phyloP scores from a whole-genome alignment of 139 green algal species.

The Ulvella scutata region DNA sequence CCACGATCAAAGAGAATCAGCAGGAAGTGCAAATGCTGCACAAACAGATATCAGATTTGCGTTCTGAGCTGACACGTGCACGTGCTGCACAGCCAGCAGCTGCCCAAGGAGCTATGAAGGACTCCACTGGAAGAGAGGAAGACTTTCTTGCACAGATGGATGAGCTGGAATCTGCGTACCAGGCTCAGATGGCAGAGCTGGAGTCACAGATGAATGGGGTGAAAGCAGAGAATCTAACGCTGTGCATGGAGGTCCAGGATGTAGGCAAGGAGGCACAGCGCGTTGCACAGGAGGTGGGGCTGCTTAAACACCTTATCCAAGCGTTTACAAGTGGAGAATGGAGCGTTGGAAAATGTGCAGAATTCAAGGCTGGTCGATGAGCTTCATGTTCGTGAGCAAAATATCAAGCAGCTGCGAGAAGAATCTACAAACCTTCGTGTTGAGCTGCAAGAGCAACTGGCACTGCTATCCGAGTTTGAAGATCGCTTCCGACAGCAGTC shows the following conservation, averaged over 20 bases:
- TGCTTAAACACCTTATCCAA: too few species aligned
- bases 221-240: not conserved
- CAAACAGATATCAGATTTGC: not conserved
- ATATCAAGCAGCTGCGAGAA: not conserved
- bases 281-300: not conserved
- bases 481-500: not conserved
- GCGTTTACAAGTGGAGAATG: too few species aligned
- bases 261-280: not conserved
- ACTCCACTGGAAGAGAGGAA: too few species aligned
- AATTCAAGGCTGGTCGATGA: not conserved
- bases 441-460: not conserved
- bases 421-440: not conserved
- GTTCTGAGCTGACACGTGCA: not conserved
- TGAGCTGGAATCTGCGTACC: not conserved
- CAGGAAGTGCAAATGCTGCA: not conserved
- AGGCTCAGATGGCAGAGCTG: not conserved
- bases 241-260: conserved; percentile 3
- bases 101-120: not conserved
- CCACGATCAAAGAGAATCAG: not conserved
- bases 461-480: not conserved
- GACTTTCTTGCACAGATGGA: conserved; percentile 2
- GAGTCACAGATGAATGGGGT: not conserved
- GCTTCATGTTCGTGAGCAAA: not conserved
- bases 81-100: not conserved
- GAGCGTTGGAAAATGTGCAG: not conserved